Percentiles rank a stretch among this genome's conserved stretches.
Conservation (phyloP, 768 basidiomycete genomes). For the Lactarius pseudohatsudake region DNA sequence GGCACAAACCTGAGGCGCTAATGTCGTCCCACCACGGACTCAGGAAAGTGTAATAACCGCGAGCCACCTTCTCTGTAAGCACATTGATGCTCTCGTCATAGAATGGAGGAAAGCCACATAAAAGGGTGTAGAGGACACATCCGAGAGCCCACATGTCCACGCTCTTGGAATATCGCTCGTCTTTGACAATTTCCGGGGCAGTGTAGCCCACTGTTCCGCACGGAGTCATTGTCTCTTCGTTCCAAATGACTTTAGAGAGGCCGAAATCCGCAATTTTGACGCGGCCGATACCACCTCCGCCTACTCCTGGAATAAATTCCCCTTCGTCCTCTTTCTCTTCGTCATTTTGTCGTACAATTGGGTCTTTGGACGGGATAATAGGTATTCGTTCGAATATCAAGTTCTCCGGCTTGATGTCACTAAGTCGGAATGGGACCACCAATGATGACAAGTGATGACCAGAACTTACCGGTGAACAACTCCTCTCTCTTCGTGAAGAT, state of each 20-base stretch:
- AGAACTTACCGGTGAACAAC: constrained; percentile 81
- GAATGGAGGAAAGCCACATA: constrained; percentile 97
- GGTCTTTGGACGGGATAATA: constrained; percentile 79
- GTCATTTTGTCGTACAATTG: constrained; percentile 82
- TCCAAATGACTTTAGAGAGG: constrained; percentile 96
- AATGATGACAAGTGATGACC: neutral
- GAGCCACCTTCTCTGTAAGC: constrained; percentile 95
- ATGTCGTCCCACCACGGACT: constrained; percentile 99
- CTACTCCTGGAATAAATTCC: constrained; percentile 87
- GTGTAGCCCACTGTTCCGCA: constrained; percentile 99
- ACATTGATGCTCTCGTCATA: constrained; percentile 99
- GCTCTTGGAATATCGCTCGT: constrained; percentile 93
- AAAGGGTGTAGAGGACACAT: constrained; percentile 96
- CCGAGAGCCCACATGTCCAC: constrained; percentile 99
- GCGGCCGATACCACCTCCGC: constrained; percentile 94
- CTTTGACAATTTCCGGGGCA: constrained; percentile 98
- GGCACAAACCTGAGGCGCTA: constrained; percentile 62
- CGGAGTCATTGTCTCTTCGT: constrained; percentile 98
- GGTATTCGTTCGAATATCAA: constrained; percentile 92
- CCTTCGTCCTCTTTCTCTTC: constrained; percentile 99
- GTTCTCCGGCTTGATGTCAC: constrained; percentile 98
- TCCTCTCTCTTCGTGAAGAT: constrained; percentile 96
- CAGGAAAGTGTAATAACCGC: constrained; percentile 96
- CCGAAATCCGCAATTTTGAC: constrained; percentile 99
- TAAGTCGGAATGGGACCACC: constrained; percentile 28